Conservation (phyloP, 2,329 filamentous ascomycete species). For the Polychaeton citri region DNA sequence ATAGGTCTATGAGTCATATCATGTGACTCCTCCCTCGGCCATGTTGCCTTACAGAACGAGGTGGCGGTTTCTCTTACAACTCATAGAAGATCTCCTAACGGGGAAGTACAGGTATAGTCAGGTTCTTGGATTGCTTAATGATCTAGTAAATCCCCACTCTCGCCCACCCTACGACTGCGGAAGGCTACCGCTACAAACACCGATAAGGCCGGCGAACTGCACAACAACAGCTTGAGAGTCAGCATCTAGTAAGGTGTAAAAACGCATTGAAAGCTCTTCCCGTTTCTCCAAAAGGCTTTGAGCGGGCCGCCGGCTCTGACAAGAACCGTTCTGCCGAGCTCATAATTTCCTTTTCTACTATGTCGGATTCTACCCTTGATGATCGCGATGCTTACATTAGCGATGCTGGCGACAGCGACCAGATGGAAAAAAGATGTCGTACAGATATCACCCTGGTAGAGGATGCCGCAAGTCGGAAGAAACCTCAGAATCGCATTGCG, state of each 20-base stretch:
- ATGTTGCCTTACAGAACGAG: background rate
- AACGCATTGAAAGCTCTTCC: background rate
- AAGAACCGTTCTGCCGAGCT: background rate
- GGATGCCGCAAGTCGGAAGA: background rate
- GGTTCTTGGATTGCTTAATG: background rate
- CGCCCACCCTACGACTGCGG: background rate
- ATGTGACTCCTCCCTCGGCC: background rate
- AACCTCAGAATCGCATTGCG: background rate
- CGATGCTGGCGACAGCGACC: background rate
- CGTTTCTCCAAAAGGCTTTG: background rate
- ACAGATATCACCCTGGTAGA: background rate
- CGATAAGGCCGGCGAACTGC: background rate
- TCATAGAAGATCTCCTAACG: background rate
- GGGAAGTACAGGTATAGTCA: slow-evolving; percentile 1
- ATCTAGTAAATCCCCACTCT: background rate
- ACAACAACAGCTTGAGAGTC: background rate
- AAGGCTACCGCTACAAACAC: background rate
- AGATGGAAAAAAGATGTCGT: background rate
- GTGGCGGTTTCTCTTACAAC: background rate
- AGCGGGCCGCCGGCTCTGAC: background rate
- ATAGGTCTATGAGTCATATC: slow-evolving; percentile 1
- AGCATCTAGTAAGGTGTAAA: background rate
- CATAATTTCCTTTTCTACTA: background rate
- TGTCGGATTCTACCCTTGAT: background rate
- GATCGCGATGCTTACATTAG: background rate